phyloP scores from a whole-genome alignment of 106 monocot species.

The Dendrobium nobile region DNA sequence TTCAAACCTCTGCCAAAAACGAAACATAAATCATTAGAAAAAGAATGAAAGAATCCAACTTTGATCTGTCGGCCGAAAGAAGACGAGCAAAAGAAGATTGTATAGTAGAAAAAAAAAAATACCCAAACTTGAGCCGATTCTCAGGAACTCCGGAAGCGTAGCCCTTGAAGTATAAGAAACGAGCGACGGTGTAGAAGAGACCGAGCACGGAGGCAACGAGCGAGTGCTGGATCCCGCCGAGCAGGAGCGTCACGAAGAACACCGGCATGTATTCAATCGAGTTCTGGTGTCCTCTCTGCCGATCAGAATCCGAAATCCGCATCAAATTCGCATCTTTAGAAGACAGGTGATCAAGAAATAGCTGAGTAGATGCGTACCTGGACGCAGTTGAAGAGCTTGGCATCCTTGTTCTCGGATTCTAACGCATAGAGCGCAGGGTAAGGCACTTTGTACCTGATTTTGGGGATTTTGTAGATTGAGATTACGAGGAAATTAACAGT shows the following conservation, averaged over 20 bases:
- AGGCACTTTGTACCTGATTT: constrained; percentile 76
- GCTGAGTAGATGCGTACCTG: constrained; percentile 31
- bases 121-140: constrained; percentile 74
- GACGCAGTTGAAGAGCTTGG: constrained; percentile 88
- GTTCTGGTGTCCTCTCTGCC: constrained; percentile 94
- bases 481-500: neutral
- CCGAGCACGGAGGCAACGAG: constrained; percentile 48
- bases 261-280: constrained; percentile 81
- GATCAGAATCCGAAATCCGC: neutral
- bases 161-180: constrained; percentile 93
- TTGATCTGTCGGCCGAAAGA: neutral
- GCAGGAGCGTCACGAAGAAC: constrained; percentile 58
- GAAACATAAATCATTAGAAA: neutral
- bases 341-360: neutral
- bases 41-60: neutral
- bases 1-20: constrained; percentile 40
- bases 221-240: constrained; percentile 77
- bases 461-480: neutral
- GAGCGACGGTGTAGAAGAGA: constrained; percentile 40
- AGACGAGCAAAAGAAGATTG: neutral
- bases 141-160: constrained; percentile 78
- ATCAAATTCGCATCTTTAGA: neutral
- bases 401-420: constrained; percentile 91
- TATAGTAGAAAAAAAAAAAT: neutral
- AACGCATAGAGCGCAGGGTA: constrained; percentile 74